Evolutionary conservation across 2,329 filamentous ascomycete species (phyloP), one percentile per base, ranked within the genome.

Genomic region (Trichophyton equinum): DNA sequence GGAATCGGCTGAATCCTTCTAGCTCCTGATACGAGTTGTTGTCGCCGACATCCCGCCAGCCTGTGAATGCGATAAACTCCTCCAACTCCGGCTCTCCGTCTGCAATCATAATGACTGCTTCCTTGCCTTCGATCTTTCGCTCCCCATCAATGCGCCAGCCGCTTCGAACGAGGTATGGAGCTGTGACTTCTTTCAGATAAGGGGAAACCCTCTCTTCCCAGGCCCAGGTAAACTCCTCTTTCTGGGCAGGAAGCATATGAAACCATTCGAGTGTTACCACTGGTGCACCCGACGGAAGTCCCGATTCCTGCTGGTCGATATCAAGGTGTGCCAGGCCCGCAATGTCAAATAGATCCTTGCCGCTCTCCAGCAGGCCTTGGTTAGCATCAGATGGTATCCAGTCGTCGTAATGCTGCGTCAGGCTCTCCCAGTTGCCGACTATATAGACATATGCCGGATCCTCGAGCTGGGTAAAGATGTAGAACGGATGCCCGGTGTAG

Each of bases 281-380:
- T 1, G 69, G 65, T 25, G 69, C 67, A 33, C 68, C 33, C 42
- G 74, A 55, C 0, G 72, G 71, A 1, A 73, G 66, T 7, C 64
- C 63, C 3, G 4, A 8, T 20, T 46, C 57, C 20, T 66, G 49
- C 27, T 73, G 72, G 59, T 75, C 68, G 7, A 71, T 64, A 57
- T 76, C 73, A 18, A 79, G 64, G 64, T 80, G 78, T 30, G 75
- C 70, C 64, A 80, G 68, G 72, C 73, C 77, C 8, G 73, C 70
- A 4, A 79, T 72, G 15, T 67, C 71, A 4, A 78, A n/a, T 15
- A 71, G 66, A 4, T 70, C 71, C 51, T 71, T 67, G 2, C 80
- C 62, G 18, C 66, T 63, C 8, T 66, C 64, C 1, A 80, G 65
- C 1, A 77, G 13, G 1, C 66, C 67, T 63, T 77, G 74, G 61